Evolutionary conservation across 1,139 yeast genomes (phyloP).

Genomic region (Scheffersomyces lignicola): DNA sequence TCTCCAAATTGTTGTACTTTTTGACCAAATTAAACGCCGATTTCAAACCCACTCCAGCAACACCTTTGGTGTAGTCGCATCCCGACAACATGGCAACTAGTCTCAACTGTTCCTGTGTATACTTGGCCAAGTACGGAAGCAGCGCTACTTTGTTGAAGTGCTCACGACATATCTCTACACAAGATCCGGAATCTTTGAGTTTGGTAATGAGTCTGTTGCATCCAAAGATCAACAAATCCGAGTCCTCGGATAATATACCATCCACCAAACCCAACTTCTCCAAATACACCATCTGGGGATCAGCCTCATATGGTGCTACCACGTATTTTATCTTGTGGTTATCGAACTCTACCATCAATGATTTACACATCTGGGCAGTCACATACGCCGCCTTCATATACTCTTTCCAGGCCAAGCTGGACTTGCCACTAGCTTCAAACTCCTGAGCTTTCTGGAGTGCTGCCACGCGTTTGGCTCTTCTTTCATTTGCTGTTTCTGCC

Average conservation of each 20-base stretch:
- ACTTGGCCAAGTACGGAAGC: slow-evolving; percentile 45
- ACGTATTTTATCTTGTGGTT: slow-evolving; percentile 61
- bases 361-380: slow-evolving; percentile 88
- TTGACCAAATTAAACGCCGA: slow-evolving; percentile 69
- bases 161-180: slow-evolving; percentile 64
- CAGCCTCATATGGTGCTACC: slow-evolving; percentile 99
- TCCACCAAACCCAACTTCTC: slow-evolving; percentile 75
- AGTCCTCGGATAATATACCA: slow-evolving; percentile 91
- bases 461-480: slow-evolving; percentile 56
- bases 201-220: slow-evolving; percentile 76
- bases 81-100: slow-evolving; percentile 87
- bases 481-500: slow-evolving; percentile 65
- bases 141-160: slow-evolving; percentile 49
- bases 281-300: slow-evolving; percentile 91
- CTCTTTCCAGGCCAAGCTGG: slow-evolving; percentile 60
- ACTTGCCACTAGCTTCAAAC: slow-evolving; percentile 51
- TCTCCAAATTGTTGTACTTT: slow-evolving; percentile 50
- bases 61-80: slow-evolving; percentile 91
- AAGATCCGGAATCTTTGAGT: slow-evolving; percentile 72
- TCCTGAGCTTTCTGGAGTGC: slow-evolving; percentile 58
- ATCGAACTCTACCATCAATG: slow-evolving; percentile 73
- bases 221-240: slow-evolving; percentile 90
- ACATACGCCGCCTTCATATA: slow-evolving; percentile 83
- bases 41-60: slow-evolving; percentile 76
- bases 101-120: slow-evolving; percentile 61